These are phyloP conservation scores for Colletotrichum noveboracense DNA, from an alignment of 2,329 filamentous ascomycete genomes.

Conservation along the genomic window DNA sequence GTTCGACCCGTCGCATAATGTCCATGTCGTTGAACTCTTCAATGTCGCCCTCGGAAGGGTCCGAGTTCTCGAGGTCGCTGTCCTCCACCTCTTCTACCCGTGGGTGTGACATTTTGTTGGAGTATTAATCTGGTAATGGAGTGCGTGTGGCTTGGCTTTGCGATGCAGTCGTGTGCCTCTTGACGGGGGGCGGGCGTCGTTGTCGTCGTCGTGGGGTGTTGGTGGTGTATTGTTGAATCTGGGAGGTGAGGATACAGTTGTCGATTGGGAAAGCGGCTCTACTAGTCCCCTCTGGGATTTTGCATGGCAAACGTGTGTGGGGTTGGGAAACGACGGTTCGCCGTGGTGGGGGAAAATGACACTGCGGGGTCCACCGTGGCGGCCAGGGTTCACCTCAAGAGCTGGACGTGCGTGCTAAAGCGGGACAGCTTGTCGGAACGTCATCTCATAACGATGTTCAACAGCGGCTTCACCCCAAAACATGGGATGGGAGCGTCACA, in stretches of 20 bases:
- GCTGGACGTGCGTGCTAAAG: not conserved
- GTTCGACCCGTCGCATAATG: conserved; percentile 54
- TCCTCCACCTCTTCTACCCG: conserved; percentile 93
- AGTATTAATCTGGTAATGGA: not conserved
- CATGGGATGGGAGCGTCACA: not conserved
- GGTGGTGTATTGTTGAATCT: conserved; percentile 2
- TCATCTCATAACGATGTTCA: not conserved
- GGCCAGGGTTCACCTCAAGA: not conserved
- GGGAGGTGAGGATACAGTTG: conserved; percentile 17
- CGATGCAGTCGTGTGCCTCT: not conserved
- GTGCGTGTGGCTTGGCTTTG: not conserved
- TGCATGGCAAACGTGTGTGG: conserved; percentile 4
- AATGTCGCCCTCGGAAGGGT: conserved; percentile 88
- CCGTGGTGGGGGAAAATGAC: not conserved
- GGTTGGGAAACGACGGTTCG: conserved; percentile 12
- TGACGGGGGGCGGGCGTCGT: not conserved
- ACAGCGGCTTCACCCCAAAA: not conserved
- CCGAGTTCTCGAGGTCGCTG: conserved; percentile 72
- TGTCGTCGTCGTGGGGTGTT: not conserved
- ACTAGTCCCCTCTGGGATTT: conserved; percentile 19
- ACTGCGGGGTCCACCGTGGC: not conserved
- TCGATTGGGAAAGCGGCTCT: conserved; percentile 15
- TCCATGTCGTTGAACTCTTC: conserved; percentile 65
- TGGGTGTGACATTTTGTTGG: conserved; percentile 75
- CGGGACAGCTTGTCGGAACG: not conserved